Conservation (phyloP, 768 basidiomycete genomes). For the Dacryopinax primogenitus region DNA sequence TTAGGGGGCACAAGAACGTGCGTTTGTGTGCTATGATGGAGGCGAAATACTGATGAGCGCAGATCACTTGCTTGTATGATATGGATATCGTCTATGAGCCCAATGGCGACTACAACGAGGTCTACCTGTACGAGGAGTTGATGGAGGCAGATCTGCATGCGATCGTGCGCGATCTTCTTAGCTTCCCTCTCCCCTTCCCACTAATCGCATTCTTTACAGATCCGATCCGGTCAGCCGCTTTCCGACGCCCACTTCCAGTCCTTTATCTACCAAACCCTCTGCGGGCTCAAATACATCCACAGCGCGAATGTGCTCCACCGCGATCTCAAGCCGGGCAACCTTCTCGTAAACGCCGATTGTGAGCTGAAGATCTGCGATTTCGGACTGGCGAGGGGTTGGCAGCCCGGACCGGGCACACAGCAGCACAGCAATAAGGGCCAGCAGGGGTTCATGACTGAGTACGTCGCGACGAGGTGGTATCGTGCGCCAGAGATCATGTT, state of each 20-base stretch:
- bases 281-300: conserved; percentile 95
- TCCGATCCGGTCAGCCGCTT: conserved; percentile 74
- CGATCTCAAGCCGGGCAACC: conserved; percentile 83
- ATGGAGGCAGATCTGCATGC: conserved; percentile 99
- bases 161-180: conserved; percentile 54
- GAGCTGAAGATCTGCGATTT: conserved; percentile 99
- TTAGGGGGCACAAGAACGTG: conserved; percentile 98
- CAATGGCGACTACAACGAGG: conserved; percentile 86
- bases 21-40: conserved; percentile 20
- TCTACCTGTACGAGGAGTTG: conserved; percentile 92
- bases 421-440: conserved; percentile 20
- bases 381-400: conserved; percentile 88
- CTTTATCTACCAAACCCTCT: conserved; percentile 96
- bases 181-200: neutral
- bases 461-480: conserved; percentile 98
- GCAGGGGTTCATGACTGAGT: conserved; percentile 95
- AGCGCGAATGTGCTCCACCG: conserved; percentile 96
- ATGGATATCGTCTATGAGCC: conserved; percentile 96
- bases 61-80: conserved; percentile 96
- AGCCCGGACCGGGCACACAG: conserved; percentile 61
- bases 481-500: conserved; percentile 98
- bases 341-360: conserved; percentile 96
- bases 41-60: conserved; percentile 9
- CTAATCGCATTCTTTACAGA: conserved; percentile 32
- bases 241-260: conserved; percentile 89